Conservation (phyloP, 2,329 filamentous ascomycete species). For the Verticillium alfalfae region DNA sequence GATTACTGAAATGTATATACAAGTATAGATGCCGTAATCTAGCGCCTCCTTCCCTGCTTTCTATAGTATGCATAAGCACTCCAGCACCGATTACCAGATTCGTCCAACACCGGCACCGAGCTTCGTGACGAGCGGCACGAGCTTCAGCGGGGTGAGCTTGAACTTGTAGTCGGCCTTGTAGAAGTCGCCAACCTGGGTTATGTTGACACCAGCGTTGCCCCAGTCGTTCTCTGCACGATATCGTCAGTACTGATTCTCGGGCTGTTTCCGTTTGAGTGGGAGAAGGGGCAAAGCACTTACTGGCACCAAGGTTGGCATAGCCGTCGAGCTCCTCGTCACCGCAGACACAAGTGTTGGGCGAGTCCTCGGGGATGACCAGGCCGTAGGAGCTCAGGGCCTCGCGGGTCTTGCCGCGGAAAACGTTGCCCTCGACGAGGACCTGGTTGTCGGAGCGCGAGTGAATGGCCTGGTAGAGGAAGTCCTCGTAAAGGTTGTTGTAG, state of each 20-base stretch:
- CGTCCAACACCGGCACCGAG: conserved; percentile 40
- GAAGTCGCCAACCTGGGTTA: conserved; percentile 45
- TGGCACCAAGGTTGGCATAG: conserved; percentile 46
- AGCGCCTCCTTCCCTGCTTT: too few relatives aligned
- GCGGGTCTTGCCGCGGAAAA: conserved; percentile 34
- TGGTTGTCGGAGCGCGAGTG: conserved; percentile 43
- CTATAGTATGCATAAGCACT: too few relatives aligned
- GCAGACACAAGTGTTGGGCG: conserved; percentile 45
- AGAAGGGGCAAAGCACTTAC: conserved; percentile 24
- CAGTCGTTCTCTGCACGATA: conserved; percentile 34
- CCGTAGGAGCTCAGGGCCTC: conserved; percentile 49
- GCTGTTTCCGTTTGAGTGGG: conserved; percentile 7
- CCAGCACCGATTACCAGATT: conserved; percentile 14
- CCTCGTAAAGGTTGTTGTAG: conserved; percentile 43
- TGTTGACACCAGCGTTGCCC: conserved; percentile 41
- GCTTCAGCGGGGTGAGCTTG: conserved; percentile 36
- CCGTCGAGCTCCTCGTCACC: conserved; percentile 50
- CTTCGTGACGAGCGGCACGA: conserved; percentile 34
- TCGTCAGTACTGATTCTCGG: conserved; percentile 6
- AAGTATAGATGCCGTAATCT: too few relatives aligned
- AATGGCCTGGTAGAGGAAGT: conserved; percentile 40
- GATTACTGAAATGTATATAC: too few relatives aligned
- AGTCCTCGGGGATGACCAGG: conserved; percentile 48
- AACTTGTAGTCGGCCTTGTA: conserved; percentile 42
- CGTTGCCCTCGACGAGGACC: conserved; percentile 42